phyloP scores from a whole-genome alignment of 2,329 filamentous ascomycete genomes.

The Colletotrichum navitas region DNA sequence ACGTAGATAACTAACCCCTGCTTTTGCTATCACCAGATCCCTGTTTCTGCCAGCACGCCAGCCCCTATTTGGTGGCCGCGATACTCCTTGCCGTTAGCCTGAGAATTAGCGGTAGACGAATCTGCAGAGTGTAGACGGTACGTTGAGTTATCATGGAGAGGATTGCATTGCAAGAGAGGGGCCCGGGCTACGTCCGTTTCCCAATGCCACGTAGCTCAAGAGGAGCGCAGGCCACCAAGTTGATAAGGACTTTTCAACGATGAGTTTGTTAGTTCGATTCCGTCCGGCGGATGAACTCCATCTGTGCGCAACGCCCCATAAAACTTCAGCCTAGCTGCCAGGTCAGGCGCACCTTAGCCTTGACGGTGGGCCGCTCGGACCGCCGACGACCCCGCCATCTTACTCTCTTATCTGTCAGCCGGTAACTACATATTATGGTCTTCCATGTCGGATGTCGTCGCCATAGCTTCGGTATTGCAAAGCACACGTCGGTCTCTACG shows the following conservation, averaged over 20 bases:
- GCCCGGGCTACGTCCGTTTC: neutral
- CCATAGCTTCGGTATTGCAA: conserved; percentile 4
- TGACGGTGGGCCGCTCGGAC: conserved; percentile 15
- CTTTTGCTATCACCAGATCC: too few species aligned
- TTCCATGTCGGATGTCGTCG: neutral
- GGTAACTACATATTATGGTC: neutral
- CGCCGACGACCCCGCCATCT: conserved; percentile 8
- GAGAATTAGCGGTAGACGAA: too few species aligned
- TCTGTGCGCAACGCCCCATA: conserved; percentile 36
- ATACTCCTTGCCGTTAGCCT: too few species aligned
- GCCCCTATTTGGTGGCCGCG: too few species aligned
- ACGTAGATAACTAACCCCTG: too few species aligned
- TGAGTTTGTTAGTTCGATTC: neutral
- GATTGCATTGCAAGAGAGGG: neutral
- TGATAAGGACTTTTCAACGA: neutral
- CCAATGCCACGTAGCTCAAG: conserved; percentile 16
- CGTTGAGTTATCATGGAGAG: neutral
- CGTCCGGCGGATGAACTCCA: conserved; percentile 17
- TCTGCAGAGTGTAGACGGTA: too few species aligned
- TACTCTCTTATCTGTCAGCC: neutral
- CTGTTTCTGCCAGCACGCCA: too few species aligned
- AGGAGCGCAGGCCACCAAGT: neutral
- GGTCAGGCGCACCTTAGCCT: conserved; percentile 5
- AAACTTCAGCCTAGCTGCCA: conserved; percentile 21
- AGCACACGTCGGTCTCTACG: neutral